Conservation (phyloP, 148 eudicot genomes). For the Vaccinium corymbosum region DNA sequence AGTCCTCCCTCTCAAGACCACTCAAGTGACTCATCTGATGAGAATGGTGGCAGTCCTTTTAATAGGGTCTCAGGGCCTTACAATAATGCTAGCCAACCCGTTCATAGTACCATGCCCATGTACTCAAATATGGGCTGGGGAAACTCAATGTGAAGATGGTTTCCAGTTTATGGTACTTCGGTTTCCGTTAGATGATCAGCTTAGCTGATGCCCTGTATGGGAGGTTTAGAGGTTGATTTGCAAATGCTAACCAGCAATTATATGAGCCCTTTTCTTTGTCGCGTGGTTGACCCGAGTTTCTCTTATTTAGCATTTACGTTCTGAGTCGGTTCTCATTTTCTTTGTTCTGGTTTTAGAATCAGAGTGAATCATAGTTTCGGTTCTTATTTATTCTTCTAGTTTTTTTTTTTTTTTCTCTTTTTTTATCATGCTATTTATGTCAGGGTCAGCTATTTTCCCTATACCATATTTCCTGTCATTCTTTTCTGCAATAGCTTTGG, state of each 20-base stretch:
- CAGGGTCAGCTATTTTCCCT: not conserved
- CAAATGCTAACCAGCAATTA: conserved; percentile 38
- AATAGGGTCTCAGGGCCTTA: conserved; percentile 40
- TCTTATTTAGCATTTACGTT: conserved; percentile 7
- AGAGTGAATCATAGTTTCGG: not conserved
- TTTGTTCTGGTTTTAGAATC: not conserved
- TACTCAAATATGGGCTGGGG: conserved; percentile 69
- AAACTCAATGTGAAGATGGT: conserved; percentile 49
- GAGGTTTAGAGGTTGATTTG: conserved; percentile 25
- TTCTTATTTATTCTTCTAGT: not conserved
- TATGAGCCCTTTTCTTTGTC: conserved; percentile 18
- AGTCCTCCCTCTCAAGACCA: conserved; percentile 62
- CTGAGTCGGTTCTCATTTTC: conserved; percentile 6
- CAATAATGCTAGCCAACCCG: conserved; percentile 46
- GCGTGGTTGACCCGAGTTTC: not conserved
- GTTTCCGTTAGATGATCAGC: not conserved
- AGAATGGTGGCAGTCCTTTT: conserved; percentile 43
- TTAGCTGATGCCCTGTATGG: not conserved
- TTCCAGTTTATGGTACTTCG: conserved; percentile 29
- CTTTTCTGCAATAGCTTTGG: not conserved
- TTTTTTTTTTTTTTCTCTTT: not conserved
- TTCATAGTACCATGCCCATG: conserved; percentile 52
- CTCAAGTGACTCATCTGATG: conserved; percentile 79
- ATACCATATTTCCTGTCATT: not conserved
- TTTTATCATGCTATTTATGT: not conserved